phyloP scores from a whole-genome alignment of 2,329 filamentous ascomycete genomes.

The Xylariaceae sp. region DNA sequence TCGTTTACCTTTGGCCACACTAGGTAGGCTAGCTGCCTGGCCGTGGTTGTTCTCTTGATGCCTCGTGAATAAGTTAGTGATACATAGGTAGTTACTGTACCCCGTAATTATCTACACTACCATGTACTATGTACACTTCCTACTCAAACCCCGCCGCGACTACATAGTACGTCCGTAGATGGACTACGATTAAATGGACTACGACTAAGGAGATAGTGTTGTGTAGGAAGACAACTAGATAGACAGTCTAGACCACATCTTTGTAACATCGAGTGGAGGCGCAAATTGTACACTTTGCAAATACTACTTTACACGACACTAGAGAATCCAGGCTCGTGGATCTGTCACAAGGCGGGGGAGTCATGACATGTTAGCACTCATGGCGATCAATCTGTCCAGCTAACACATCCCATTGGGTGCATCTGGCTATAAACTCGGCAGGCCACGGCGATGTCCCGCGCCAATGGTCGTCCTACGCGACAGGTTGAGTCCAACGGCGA shows the following conservation, averaged over 20 bases:
- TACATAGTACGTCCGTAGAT: background rate
- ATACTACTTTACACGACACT: no score
- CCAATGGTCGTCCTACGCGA: conserved; percentile 1
- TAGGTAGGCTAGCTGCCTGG: background rate
- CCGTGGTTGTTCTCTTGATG: background rate
- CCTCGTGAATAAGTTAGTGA: no score
- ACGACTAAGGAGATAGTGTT: no score
- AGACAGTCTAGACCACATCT: no score
- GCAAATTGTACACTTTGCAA: no score
- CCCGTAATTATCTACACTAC: no score
- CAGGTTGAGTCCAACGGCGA: background rate
- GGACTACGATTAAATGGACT: no score
- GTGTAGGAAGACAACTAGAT: no score
- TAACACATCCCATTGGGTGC: conserved; percentile 2
- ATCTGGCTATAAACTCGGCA: conserved; percentile 3
- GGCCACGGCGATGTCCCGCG: conserved; percentile 3
- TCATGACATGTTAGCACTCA: background rate
- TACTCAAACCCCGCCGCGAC: no score
- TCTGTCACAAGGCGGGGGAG: background rate
- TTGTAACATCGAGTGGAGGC: no score
- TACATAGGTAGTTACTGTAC: no score
- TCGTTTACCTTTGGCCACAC: background rate
- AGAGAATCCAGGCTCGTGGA: background rate
- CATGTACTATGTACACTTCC: background rate
- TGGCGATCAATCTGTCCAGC: conserved; percentile 11